phyloP scores from a whole-genome alignment of 208 protist species.

The Crithidia sp. region DNA sequence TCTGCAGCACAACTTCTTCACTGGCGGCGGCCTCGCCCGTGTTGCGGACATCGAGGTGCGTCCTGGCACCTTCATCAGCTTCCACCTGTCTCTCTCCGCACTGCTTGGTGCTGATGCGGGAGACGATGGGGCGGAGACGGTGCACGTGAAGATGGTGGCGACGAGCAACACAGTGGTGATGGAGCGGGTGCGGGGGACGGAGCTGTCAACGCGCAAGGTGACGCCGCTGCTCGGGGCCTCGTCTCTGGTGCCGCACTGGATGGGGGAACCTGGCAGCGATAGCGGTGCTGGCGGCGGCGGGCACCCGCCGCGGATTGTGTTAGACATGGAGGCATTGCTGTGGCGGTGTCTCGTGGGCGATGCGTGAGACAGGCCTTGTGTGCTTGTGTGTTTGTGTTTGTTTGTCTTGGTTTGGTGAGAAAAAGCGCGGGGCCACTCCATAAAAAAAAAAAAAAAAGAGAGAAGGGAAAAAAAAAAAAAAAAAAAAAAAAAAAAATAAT shows the following conservation, averaged over 20 bases:
- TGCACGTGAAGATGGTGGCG: constrained; percentile 42
- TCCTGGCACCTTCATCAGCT: constrained; percentile 63
- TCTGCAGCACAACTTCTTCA: constrained; percentile 53
- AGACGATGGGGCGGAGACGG: neutral
- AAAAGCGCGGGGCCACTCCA: too few relatives aligned
- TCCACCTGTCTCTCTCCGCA: constrained; percentile 34
- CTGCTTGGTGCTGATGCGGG: neutral
- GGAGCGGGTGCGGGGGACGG: constrained; percentile 46
- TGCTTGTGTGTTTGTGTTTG: neutral
- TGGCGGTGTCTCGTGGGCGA: constrained; percentile 31
- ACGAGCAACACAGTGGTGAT: constrained; percentile 52
- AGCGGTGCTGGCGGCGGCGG: too few relatives aligned
- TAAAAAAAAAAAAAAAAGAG: too few relatives aligned
- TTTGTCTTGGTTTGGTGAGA: neutral
- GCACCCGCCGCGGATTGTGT: constrained; percentile 9
- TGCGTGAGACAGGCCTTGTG: neutral
- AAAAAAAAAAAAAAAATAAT: too few relatives aligned
- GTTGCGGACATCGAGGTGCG: constrained; percentile 55
- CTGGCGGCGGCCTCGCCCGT: constrained; percentile 41
- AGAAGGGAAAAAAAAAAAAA: too few relatives aligned
- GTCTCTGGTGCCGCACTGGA: neutral
- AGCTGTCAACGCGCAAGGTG: constrained; percentile 19
- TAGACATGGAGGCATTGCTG: constrained; percentile 57
- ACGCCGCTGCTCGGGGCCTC: constrained; percentile 25
- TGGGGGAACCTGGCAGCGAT: too few relatives aligned